Evolutionary conservation across 2,329 filamentous ascomycete genomes (phyloP), one percentile per base, ranked within the genome.

Genomic region (Mollisia scopiformis): DNA sequence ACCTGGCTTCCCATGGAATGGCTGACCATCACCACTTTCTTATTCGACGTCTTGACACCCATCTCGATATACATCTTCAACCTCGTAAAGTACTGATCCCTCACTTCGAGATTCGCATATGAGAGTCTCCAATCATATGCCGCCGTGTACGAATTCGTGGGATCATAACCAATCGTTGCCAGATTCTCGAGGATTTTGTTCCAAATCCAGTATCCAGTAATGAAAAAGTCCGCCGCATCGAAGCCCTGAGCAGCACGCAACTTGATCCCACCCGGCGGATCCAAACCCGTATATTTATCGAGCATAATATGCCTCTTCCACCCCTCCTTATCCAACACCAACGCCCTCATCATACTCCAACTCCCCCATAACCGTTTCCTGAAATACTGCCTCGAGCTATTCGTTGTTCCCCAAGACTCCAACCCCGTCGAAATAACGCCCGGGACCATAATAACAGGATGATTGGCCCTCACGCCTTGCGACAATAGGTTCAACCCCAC

Each of bases 1-100:
- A 99, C 94, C 73, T 98, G 95, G 49, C 92, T 95, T 49, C 95
- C 95, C 95, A 99, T 99, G 73, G 92, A 97, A 81, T 99, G 95
- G 0, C 93, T 97, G 7, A 94, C 86, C 14, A 99, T 79, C 0
- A 93, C 91, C 10, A 90, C 88, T 72, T 99, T 99, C 69, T 89
- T 87, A 31, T 86, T 86, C 5, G 88, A 85, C 1, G 92, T 84
- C n/a, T 82, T 77, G 39, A 91, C 84, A 0, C 91, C 92, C 28
- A 91, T 86, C 77, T 99, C 95, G 68, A 99, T 94, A 73, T 97
- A 90, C 27, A 85, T 87, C 79, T 97, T 97, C 43, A 99, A 80
- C 13, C 92, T 84, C 14, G 92, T 93, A 72, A 98, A 99, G 77
- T 97, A 99, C 69, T 94, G 91, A 73, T 99, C 95, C 30, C 95